A percentile compares a stretch with the other conserved stretches of the same genome.
Evolutionary conservation across 1,139 yeast genomes (phyloP).

Genomic region (Hansenula lynferdii): DNA sequence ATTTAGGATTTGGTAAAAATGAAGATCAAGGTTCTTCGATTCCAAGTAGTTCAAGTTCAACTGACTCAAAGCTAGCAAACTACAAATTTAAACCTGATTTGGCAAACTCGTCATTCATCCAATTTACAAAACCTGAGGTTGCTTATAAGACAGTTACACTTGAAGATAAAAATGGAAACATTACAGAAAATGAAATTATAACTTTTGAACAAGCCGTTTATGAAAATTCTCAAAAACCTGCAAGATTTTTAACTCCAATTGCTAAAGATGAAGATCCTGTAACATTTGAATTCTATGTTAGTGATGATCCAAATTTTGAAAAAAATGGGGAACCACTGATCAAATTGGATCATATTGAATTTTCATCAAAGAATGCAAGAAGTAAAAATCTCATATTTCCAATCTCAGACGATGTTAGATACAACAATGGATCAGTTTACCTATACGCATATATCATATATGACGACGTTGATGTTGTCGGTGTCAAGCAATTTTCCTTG

Average conservation of each 20-base stretch:
- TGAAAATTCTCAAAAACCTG: slow-evolving; percentile 18
- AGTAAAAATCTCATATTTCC: slow-evolving; percentile 7
- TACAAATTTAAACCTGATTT: slow-evolving; percentile 10
- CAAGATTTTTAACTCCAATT: slow-evolving; percentile 17
- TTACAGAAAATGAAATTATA: slow-evolving; percentile 3
- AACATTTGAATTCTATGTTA: slow-evolving; percentile 16
- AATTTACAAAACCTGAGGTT: slow-evolving; percentile 11
- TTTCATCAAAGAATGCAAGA: slow-evolving; percentile 10
- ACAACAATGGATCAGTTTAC: slow-evolving; percentile 26
- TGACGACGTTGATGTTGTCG: slow-evolving; percentile 15
- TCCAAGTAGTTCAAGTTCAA: too few relatives aligned
- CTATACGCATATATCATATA: slow-evolving; percentile 24
- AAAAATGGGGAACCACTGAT: slow-evolving; percentile 6
- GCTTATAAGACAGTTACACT: slow-evolving; percentile 3
- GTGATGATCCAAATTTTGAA: slow-evolving; percentile 9
- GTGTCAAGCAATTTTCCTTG: slow-evolving; percentile 18
- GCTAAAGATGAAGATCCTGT: slow-evolving; percentile 11
- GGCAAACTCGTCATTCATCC: slow-evolving; percentile 6
- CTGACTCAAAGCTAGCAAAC: background rate
- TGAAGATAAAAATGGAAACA: slow-evolving; percentile 13
- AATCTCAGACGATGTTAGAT: slow-evolving; percentile 15
- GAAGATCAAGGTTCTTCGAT: background rate
- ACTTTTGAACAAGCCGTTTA: slow-evolving; percentile 19
- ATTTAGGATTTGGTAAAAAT: background rate
- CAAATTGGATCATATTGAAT: slow-evolving; percentile 5